These are phyloP conservation scores for Elsinoe australis DNA, from an alignment of 2,329 filamentous ascomycete genomes.

Conservation along the genomic window DNA sequence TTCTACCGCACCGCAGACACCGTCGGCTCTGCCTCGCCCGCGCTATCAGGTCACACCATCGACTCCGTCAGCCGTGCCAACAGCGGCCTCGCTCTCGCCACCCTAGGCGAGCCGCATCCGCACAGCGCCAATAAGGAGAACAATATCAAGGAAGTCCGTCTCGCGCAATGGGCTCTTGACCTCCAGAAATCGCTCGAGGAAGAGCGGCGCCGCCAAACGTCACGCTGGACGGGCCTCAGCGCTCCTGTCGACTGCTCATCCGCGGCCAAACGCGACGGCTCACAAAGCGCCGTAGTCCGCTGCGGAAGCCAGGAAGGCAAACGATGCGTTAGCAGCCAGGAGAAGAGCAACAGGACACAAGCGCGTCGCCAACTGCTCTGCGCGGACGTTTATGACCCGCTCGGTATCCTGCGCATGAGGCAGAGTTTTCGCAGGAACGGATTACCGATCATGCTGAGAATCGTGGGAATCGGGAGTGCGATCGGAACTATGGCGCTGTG, in stretches of 20 bases:
- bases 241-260: constrained; percentile 50
- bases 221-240: constrained; percentile 55
- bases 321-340: constrained; percentile 21
- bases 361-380: constrained; percentile 22
- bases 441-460: constrained; percentile 13
- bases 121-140: neutral
- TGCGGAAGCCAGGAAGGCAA: constrained; percentile 22
- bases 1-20: constrained; percentile 1
- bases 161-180: constrained; percentile 76
- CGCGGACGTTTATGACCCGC: constrained; percentile 60
- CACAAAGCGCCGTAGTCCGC: neutral
- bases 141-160: constrained; percentile 52
- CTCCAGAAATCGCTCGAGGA: constrained; percentile 67
- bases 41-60: constrained; percentile 16
- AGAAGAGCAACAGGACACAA: constrained; percentile 23
- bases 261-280: constrained; percentile 29
- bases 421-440: constrained; percentile 20
- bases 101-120: neutral
- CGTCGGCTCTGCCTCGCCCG: neutral
- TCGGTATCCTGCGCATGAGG: constrained; percentile 65
- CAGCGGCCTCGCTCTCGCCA: constrained; percentile 8
- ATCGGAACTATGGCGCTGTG: constrained; percentile 18
- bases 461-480: constrained; percentile 17
- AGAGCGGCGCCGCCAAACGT: constrained; percentile 66
- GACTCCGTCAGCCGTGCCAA: constrained; percentile 4